Percentiles rank a stretch among this genome's conserved stretches.
Conservation (phyloP, 352 stramenopile genomes). For the Achlya hypogyna region DNA sequence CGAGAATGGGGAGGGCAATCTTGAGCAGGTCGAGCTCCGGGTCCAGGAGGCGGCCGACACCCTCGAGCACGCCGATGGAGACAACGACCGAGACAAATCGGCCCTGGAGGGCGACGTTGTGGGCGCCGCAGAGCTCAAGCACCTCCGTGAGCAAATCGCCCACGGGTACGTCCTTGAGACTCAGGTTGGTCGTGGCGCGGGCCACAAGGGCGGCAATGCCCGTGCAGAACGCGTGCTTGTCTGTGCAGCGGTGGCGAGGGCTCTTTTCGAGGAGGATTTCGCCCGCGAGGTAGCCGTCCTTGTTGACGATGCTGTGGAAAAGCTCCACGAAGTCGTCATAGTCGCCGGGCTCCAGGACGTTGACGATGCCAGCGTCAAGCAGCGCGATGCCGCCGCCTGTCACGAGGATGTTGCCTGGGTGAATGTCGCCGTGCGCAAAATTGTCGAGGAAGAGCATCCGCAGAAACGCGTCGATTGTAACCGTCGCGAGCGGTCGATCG, state of each 20-base stretch:
- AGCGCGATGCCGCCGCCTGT: slow-evolving; percentile 44
- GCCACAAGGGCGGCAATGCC: slow-evolving; percentile 66
- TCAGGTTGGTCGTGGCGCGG: slow-evolving; percentile 47
- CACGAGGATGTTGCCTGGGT: slow-evolving; percentile 87
- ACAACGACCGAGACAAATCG: slow-evolving; percentile 92
- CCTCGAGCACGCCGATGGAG: slow-evolving; percentile 92
- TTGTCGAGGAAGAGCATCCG: slow-evolving; percentile 96
- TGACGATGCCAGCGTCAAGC: slow-evolving; percentile 81
- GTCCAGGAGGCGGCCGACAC: slow-evolving; percentile 83
- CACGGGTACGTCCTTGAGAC: slow-evolving; percentile 66
- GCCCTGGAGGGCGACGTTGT: slow-evolving; percentile 90
- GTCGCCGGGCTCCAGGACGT: slow-evolving; percentile 60
- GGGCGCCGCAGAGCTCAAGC: slow-evolving; percentile 85
- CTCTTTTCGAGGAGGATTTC: slow-evolving; percentile 54
- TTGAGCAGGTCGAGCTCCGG: slow-evolving; percentile 85
- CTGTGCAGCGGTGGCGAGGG: slow-evolving; percentile 45
- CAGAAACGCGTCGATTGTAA: slow-evolving; percentile 82
- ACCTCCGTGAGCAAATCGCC: slow-evolving; percentile 60
- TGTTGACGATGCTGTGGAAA: slow-evolving; percentile 70
- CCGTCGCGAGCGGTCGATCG: slow-evolving; percentile 47
- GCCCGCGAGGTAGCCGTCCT: slow-evolving; percentile 70
- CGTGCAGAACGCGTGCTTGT: slow-evolving; percentile 60
- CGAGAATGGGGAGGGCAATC: slow-evolving; percentile 87
- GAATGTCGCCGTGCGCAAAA: slow-evolving; percentile 90
- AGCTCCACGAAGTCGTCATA: slow-evolving; percentile 80